Evolutionary conservation across 176 grass and related monocot species (phyloP), one percentile per base, ranked within the genome.

Genomic region (Lolium rigidum): DNA sequence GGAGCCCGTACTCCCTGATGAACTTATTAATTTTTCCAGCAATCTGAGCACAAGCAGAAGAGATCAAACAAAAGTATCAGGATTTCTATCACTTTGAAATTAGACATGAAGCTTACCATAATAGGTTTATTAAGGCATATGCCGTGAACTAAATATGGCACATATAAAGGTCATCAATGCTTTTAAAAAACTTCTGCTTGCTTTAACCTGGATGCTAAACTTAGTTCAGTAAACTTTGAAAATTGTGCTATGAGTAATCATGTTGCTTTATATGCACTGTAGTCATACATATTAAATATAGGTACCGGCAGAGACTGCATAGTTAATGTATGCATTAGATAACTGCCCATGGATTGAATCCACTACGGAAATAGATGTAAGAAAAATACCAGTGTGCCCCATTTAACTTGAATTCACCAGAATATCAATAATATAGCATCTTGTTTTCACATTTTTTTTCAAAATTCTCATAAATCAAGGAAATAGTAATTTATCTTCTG

Each of bases 1-100:
- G 91, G 20, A 98, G 90, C 50, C 88, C 88, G 0, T 82, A 91
- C 41, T 98, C 93, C 82, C 88, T 92, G 43, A 95, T 93, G 68
- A 89, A 86, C 57, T 48, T 93, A 63, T 96, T 95, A 44, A 98
- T 88, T 91, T 95, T 98, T 80, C 88, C 94, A 73, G 97, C 97
- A 96, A 98, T 98, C 94, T 98, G 84, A 72, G 84, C n/a, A 55
- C 48, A 17, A 75, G 24, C 14, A 31, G 22, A 80, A 84, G 49
- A 80, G 25, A 38, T 49, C 77, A 49, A 81, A 58, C 0, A 20
- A 55, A 83, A 67, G 51, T 41, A 47, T 85, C 38, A 48, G 28
- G 55, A 37, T 9, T 37, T 71, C 25, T 78, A 82, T 90, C 35
- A 38, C 62, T 73, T 81, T 65, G 10, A 64, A 64, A 61, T 37